A percentile compares a stretch with the other conserved stretches of the same genome.
Conservation (phyloP, 345 rosid species). For the Eucalyptus cloeziana region DNA sequence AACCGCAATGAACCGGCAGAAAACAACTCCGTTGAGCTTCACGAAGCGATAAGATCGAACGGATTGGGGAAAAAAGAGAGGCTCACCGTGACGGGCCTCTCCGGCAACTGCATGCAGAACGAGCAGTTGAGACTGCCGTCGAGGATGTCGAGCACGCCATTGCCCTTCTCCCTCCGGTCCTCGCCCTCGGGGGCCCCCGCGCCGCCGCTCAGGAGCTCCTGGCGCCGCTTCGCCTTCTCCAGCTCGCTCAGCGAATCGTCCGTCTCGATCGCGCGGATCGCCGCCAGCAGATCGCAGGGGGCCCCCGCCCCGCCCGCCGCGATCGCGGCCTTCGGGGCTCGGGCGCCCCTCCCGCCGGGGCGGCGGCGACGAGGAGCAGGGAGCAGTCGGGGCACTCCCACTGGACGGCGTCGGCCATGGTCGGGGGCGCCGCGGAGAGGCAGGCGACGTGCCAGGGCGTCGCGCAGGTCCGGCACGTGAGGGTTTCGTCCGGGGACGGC, state of each 20-base stretch:
- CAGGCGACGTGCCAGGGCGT: constrained; percentile 76
- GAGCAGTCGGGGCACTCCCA: constrained; percentile 80
- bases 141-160: constrained; percentile 18
- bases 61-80: neutral
- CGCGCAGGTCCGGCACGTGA: constrained; percentile 39
- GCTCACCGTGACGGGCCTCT: constrained; percentile 69
- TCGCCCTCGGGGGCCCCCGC: neutral
- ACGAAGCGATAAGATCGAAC: neutral
- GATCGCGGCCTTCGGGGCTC: neutral
- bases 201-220: constrained; percentile 36
- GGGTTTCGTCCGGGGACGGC: constrained; percentile 31
- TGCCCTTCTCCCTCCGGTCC: constrained; percentile 1
- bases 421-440: constrained; percentile 22
- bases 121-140: constrained; percentile 32
- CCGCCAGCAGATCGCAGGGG: constrained; percentile 32
- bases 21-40: neutral
- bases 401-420: constrained; percentile 24
- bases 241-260: constrained; percentile 26
- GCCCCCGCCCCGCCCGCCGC: constrained; percentile 7
- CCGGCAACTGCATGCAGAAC: constrained; percentile 46
- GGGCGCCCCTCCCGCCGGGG: neutral
- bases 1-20: neutral
- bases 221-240: constrained; percentile 48
- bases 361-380: neutral
- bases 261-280: constrained; percentile 38